Base-by-base conservation (phyloP, 352 stramenopile genomes). In the Phytophthora cryptogea region DNA sequence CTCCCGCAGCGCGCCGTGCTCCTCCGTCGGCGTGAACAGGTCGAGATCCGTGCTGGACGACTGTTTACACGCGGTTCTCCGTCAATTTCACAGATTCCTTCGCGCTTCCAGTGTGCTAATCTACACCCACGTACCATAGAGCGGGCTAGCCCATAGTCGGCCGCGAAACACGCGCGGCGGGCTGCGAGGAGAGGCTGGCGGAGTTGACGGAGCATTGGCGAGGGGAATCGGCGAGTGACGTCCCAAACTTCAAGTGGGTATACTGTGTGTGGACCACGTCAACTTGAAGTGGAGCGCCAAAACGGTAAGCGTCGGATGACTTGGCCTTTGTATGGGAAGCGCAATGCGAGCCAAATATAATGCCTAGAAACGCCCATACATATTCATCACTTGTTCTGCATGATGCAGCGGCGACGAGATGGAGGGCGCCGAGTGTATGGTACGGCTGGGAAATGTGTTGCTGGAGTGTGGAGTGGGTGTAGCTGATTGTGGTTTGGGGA, bases 1-100 rank as follows among this genome's bases (percentile, higher is more conserved):
- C 33, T 98, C 81, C 8, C 93, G 91, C 47, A 98, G 71, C 8
- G 78, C 81, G n/a, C 76, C 72, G 53, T 97, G 89, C 65, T 97
- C 89, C 58, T 95, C 83, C 3, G 84, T 96, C n/a, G 88, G 89
- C 27, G 82, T 94, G 68, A 94, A 97, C 44, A 96, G 53, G 51
- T 94, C 87, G 31, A 92, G 76, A 23, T 67, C 53, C 16, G 14
- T 56, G 26, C 33, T 68, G 5, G 68, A 66, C 42, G 54, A 70
- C 60, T 74, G 16, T 44, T 49, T 16, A 10, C 20, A 54, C 44
- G 11, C 33, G 55, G 27, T 31, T 41, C 6, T n/a, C 14, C 8
- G 16, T 68, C 40, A 72, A 26, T 39, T 35, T 42, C 7, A 27
- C 36, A 26, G 13, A n/a, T 37, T n/a, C 11, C 8, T 30, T 37